Evolutionary conservation across 2,329 filamentous ascomycete genomes (phyloP), one percentile per base, ranked within the genome.

Genomic region (Coniosporium tulheliwenetii): DNA sequence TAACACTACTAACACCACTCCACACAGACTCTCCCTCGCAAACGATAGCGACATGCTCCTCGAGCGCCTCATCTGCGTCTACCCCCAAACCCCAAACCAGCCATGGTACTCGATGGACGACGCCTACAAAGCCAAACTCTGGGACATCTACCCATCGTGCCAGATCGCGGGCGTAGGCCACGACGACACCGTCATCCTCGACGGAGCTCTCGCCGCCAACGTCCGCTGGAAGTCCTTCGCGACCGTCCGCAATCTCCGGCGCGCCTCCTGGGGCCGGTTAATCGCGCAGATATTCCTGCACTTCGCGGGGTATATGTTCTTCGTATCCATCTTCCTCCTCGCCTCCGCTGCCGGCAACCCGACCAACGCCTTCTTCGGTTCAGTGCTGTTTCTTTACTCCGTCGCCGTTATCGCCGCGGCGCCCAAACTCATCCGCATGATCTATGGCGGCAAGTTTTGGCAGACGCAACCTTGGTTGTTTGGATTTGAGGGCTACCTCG

Each of bases 21-120:
- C 4, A 26, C 19, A 26, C 19, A 26, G 19, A 26, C 57, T 70
- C 4, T 67, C 63, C 10, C 51, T 69, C 0, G 59, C 61, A 8
- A 68, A 69, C 36, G 63, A 65, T 33, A 63, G 59, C 44, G 59
- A 68, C 31, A 50, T 52, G 13, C 56, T 69, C 2, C 56, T 70
- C 1, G 66, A 65, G 44, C 60, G 65, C 2, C 49, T 70, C 10
- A 58, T 69, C 9, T 67, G 64, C 47, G 51, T 66, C 2, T 47
- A 63, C 1, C 62, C 65, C 1, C 47, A 47, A 30, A 39, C 44
- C 3, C 50, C 48, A 2, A 45, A 54, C 12, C 50, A 60, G 35
- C 55, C 55, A 1, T 69, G 66, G 65, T 53, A 60, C 31, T 48
- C 56, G 2, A 60, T 63, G 39, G 49, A 57, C 5, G 67, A 70